Evolutionary conservation across 2,329 filamentous ascomycete genomes (phyloP).

Genomic region (Aschersonia sp.): DNA sequence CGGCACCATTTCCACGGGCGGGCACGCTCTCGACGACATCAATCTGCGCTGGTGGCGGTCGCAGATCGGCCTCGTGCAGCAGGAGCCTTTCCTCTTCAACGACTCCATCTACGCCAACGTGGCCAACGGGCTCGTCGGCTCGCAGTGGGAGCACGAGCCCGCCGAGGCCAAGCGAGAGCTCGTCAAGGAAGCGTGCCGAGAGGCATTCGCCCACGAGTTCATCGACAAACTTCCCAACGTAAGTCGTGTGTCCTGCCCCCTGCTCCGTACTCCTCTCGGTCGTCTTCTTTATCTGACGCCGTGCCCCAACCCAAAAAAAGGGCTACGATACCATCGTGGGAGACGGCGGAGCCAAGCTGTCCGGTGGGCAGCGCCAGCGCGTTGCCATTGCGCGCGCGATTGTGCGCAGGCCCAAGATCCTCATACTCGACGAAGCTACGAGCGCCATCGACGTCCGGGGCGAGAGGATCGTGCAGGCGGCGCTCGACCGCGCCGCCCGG

Average conservation of each 20-base stretch:
- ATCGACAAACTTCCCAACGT: slow-evolving; percentile 46
- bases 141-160: slow-evolving; percentile 34
- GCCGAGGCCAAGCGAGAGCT: slow-evolving; percentile 42
- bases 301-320: slow-evolving; percentile 3
- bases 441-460: slow-evolving; percentile 44
- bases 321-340: slow-evolving; percentile 63
- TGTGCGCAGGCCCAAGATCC: slow-evolving; percentile 52
- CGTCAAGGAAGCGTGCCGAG: slow-evolving; percentile 48
- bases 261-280: not conserved
- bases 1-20: slow-evolving; percentile 34
- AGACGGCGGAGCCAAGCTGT: slow-evolving; percentile 63
- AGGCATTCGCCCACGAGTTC: slow-evolving; percentile 57
- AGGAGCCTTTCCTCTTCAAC: slow-evolving; percentile 55
- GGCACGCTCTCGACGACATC: slow-evolving; percentile 37
- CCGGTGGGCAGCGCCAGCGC: slow-evolving; percentile 75
- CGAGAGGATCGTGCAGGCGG: slow-evolving; percentile 47
- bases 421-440: slow-evolving; percentile 67
- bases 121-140: slow-evolving; percentile 39
- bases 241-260: slow-evolving; percentile 6
- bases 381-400: slow-evolving; percentile 66
- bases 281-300: slow-evolving; percentile 12
- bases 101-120: slow-evolving; percentile 50
- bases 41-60: slow-evolving; percentile 49
- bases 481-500: slow-evolving; percentile 44
- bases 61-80: slow-evolving; percentile 51